phyloP scores from a whole-genome alignment of 306 rosid genomes.

The Oemleria cerasiformis region DNA sequence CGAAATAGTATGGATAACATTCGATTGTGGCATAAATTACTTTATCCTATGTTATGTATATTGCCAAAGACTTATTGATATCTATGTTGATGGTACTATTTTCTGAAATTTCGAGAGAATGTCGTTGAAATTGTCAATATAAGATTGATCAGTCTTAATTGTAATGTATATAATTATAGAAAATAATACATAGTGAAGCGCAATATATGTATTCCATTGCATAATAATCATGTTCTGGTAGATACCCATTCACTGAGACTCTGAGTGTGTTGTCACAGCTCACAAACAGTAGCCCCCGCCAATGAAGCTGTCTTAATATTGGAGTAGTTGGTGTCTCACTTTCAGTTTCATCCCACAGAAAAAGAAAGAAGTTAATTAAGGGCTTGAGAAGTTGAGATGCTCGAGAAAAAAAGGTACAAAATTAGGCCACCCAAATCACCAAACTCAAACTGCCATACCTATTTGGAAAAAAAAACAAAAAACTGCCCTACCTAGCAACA shows the following conservation, averaged over 20 bases:
- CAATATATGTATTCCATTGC: too few species aligned
- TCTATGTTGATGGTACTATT: too few species aligned
- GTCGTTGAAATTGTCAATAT: too few species aligned
- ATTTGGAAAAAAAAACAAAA: not conserved
- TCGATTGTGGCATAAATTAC: too few species aligned
- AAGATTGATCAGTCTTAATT: too few species aligned
- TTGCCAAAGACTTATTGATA: too few species aligned
- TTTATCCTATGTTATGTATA: too few species aligned
- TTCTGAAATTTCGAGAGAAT: too few species aligned
- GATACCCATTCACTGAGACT: not conserved
- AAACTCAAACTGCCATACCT: not conserved
- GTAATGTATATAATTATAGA: too few species aligned
- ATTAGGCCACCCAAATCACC: slow-evolving; percentile 27
- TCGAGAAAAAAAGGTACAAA: not conserved
- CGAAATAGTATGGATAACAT: too few species aligned
- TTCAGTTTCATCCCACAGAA: not conserved
- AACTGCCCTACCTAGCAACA: not conserved
- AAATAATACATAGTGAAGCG: too few species aligned
- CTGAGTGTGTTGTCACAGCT: not conserved
- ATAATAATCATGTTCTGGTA: not conserved
- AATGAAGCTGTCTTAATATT: not conserved
- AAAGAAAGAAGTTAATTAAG: not conserved
- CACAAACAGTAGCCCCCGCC: not conserved
- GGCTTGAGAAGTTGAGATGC: not conserved
- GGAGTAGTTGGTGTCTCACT: not conserved